phyloP scores from a whole-genome alignment of 2,329 filamentous ascomycete genomes.

The Triangularia verruculosa region DNA sequence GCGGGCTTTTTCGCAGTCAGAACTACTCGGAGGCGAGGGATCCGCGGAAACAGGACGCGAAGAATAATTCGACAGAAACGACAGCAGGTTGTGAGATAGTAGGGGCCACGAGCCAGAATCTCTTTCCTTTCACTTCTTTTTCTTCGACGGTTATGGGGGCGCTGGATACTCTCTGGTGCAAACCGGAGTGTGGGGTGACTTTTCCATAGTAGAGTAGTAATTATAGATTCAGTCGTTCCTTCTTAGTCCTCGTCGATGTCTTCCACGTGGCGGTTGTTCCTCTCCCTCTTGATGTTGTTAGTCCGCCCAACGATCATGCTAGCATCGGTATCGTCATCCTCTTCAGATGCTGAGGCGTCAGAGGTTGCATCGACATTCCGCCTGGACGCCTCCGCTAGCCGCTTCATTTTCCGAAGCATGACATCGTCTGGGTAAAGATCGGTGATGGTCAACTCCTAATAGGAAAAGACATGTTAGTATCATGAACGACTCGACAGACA shows the following conservation, averaged over 20 bases:
- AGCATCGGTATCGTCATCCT: constrained; percentile 34
- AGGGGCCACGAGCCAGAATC: background rate
- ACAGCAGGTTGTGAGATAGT: background rate
- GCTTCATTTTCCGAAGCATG: constrained; percentile 56
- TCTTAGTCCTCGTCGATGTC: constrained; percentile 23
- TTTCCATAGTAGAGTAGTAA: background rate
- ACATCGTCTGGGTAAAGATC: constrained; percentile 58
- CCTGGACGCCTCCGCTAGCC: constrained; percentile 45
- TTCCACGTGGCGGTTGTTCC: constrained; percentile 13
- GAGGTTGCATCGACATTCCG: constrained; percentile 45
- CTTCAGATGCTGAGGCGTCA: constrained; percentile 33
- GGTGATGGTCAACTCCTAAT: constrained; percentile 45
- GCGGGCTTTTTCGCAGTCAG: background rate
- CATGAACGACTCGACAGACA: background rate
- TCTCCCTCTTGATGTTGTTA: constrained; percentile 30
- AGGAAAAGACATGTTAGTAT: background rate
- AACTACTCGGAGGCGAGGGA: background rate
- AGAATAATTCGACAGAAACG: background rate
- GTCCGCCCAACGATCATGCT: constrained; percentile 24
- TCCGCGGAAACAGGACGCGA: background rate
- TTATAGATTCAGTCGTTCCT: background rate
- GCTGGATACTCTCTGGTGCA: background rate
- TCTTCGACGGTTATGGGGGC: background rate
- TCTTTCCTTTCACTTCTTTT: too few relatives aligned
- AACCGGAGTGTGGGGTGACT: background rate